These are phyloP conservation scores for Cordyceps cicadae DNA, from an alignment of 2,329 filamentous ascomycete genomes.

Conservation along the genomic window DNA sequence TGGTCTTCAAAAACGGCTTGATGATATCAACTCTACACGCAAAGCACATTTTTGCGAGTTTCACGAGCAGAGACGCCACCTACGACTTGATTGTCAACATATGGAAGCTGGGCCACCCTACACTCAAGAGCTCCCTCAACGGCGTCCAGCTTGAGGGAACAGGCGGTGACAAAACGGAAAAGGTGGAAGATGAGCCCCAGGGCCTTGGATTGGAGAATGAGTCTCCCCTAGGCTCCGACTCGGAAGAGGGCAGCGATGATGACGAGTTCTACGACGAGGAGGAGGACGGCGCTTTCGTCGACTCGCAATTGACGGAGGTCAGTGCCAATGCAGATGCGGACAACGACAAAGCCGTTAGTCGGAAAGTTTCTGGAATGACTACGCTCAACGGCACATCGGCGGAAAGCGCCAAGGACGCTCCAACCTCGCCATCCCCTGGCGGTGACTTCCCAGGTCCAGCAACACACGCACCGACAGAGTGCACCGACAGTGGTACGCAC, in stretches of 20 bases:
- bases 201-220: slow-evolving; percentile 23
- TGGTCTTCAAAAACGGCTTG: slow-evolving; percentile 94
- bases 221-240: slow-evolving; percentile 46
- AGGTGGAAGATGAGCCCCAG: slow-evolving; percentile 49
- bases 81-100: slow-evolving; percentile 97
- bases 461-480: slow-evolving; percentile 76
- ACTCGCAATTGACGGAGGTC: slow-evolving; percentile 36
- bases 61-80: slow-evolving; percentile 87
- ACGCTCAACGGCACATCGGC: slow-evolving; percentile 34
- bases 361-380: slow-evolving; percentile 60
- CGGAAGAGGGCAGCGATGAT: slow-evolving; percentile 55
- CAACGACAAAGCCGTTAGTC: slow-evolving; percentile 51
- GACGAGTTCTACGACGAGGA: slow-evolving; percentile 75
- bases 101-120: slow-evolving; percentile 94
- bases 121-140: slow-evolving; percentile 82
- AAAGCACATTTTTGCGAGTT: slow-evolving; percentile 90
- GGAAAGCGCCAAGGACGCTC: slow-evolving; percentile 44
- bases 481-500: slow-evolving; percentile 67
- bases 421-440: slow-evolving; percentile 31
- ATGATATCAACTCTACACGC: slow-evolving; percentile 95
- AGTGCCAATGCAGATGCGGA: slow-evolving; percentile 35
- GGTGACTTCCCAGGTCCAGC: slow-evolving; percentile 78
- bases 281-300: slow-evolving; percentile 68
- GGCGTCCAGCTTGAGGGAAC: slow-evolving; percentile 75
- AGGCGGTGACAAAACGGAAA: slow-evolving; percentile 86